Percentiles rank a stretch among this genome's conserved stretches.
These are phyloP conservation scores for Kockiozyma suomiensis DNA, from an alignment of 805 yeast species.

Conservation along the genomic window DNA sequence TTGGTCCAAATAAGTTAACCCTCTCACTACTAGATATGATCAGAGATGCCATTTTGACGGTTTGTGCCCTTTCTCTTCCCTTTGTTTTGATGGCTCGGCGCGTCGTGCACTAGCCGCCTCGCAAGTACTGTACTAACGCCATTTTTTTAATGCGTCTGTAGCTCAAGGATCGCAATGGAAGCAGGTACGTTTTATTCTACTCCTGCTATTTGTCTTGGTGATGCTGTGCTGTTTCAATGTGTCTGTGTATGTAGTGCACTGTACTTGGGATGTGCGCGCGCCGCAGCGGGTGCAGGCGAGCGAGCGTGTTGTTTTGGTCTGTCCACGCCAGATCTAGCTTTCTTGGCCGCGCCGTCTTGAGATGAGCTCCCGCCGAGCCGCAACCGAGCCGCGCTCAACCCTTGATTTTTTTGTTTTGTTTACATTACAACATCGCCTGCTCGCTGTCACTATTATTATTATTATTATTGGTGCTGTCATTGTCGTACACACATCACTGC, in stretches of 20 bases:
- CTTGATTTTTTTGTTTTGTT: background rate
- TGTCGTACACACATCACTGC: background rate
- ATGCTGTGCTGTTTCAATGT: background rate
- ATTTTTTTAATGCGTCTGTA: slow-evolving; percentile 42
- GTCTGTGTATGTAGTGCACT: background rate
- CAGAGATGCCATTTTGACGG: slow-evolving; percentile 58
- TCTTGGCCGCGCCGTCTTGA: background rate
- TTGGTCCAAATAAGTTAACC: slow-evolving; percentile 32
- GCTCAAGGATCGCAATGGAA: slow-evolving; percentile 77
- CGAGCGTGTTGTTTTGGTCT: slow-evolving; percentile 2
- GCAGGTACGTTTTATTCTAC: slow-evolving; percentile 24
- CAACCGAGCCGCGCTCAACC: background rate
- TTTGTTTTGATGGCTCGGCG: background rate
- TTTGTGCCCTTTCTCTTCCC: slow-evolving; percentile 9
- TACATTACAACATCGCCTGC: background rate
- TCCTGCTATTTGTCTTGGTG: background rate
- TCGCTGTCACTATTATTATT: background rate
- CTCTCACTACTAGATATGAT: slow-evolving; percentile 53
- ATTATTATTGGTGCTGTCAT: too few relatives aligned
- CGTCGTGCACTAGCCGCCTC: too few relatives aligned
- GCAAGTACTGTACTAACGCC: background rate
- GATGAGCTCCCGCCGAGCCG: slow-evolving; percentile 9
- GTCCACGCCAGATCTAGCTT: background rate
- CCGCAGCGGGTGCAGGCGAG: background rate
- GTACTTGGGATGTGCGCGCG: background rate